Evolutionary conservation across 352 stramenopile species (phyloP).

Genomic region (Phytophthora vignae): DNA sequence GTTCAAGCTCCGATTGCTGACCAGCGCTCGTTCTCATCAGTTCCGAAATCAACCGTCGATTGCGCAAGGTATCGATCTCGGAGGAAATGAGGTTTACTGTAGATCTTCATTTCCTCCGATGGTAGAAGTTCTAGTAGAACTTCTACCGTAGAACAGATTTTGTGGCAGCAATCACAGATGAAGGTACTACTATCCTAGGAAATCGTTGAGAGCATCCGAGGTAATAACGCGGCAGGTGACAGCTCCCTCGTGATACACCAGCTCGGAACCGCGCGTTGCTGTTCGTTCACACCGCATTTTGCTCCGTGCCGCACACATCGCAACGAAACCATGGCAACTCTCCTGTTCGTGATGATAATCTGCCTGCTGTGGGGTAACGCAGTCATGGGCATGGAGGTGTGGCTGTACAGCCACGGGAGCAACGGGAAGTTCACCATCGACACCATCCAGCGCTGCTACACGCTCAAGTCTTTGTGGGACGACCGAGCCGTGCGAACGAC

Average conservation of each 20-base stretch:
- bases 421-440: slow-evolving; percentile 30
- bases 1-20: too few species aligned
- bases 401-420: slow-evolving; percentile 27
- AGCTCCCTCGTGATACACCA: not conserved
- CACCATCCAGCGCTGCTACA: slow-evolving; percentile 27
- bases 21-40: too few species aligned
- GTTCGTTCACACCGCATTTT: slow-evolving; percentile 19
- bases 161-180: too few species aligned
- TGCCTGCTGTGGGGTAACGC: slow-evolving; percentile 9
- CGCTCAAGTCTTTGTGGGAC: slow-evolving; percentile 26
- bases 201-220: too few species aligned
- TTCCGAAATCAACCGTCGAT: too few species aligned
- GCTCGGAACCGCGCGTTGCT: not conserved
- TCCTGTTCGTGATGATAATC: slow-evolving; percentile 4
- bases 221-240: not conserved
- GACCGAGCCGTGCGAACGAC: slow-evolving; percentile 21
- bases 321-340: slow-evolving; percentile 3
- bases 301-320: not conserved
- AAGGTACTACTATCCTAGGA: too few species aligned
- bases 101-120: too few species aligned
- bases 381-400: slow-evolving; percentile 17
- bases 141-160: too few species aligned
- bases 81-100: too few species aligned
- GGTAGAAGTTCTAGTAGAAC: too few species aligned
- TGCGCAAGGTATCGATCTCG: too few species aligned